phyloP scores from a whole-genome alignment of 2,329 filamentous ascomycete genomes.

The Ceratocystis harringtonii region DNA sequence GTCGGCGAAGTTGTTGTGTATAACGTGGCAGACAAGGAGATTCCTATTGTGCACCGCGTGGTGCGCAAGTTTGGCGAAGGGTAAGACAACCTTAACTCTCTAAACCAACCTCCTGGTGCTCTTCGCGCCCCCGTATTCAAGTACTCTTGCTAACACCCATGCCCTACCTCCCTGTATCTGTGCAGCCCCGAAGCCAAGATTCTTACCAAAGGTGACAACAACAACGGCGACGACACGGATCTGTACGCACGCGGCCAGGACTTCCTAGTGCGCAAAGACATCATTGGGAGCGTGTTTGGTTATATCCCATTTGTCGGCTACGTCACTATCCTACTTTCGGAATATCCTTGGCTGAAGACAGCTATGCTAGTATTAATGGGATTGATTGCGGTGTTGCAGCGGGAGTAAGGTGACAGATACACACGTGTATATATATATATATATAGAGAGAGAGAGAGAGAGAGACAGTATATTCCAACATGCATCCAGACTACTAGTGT shows the following conservation, averaged over 20 bases:
- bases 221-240: constrained; percentile 82
- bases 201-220: constrained; percentile 96
- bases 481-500: background rate
- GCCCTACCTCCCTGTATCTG: constrained; percentile 14
- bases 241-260: constrained; percentile 70
- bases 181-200: constrained; percentile 47
- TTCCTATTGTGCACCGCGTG: constrained; percentile 90
- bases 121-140: background rate
- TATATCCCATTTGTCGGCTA: constrained; percentile 95
- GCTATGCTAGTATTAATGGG: constrained; percentile 93
- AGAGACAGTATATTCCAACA: background rate
- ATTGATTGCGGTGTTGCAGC: constrained; percentile 76
- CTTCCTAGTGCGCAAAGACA: constrained; percentile 72
- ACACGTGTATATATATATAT: no score
- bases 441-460: background rate
- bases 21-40: constrained; percentile 84
- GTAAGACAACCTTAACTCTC: constrained; percentile 26
- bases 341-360: constrained; percentile 94
- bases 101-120: background rate
- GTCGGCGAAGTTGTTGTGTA: constrained; percentile 47
- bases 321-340: constrained; percentile 86
- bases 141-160: background rate
- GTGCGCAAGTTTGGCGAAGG: constrained; percentile 56
- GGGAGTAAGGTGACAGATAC: constrained; percentile 44
- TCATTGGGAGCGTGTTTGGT: constrained; percentile 81